Evolutionary conservation across 176 grass and related monocot genomes (phyloP).

Genomic region (Aegilops tauschii): DNA sequence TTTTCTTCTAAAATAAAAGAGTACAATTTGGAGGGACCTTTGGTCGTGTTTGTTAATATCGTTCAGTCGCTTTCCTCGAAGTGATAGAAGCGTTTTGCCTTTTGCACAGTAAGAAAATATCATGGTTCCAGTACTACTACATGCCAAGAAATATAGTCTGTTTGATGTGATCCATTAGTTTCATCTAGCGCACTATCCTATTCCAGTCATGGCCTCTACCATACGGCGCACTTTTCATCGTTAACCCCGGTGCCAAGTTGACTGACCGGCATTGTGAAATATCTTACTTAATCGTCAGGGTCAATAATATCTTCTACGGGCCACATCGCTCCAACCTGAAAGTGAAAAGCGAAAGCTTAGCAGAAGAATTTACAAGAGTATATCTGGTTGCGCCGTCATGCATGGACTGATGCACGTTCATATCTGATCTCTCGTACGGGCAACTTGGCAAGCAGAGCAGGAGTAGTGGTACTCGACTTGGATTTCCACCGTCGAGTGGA

Average conservation of each 20-base stretch:
- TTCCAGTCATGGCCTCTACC: no score
- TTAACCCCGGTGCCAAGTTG: no score
- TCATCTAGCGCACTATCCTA: neutral
- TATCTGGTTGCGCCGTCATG: neutral
- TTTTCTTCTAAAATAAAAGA: no score
- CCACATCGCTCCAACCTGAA: neutral
- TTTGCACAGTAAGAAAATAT: neutral
- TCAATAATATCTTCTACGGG: conserved; percentile 6
- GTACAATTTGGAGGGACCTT: neutral
- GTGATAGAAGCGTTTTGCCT: neutral
- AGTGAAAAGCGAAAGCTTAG: neutral
- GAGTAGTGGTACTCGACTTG: neutral
- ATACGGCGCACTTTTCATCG: no score
- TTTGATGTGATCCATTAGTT: neutral
- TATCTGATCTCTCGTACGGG: neutral
- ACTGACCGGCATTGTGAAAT: neutral
- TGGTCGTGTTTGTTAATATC: neutral
- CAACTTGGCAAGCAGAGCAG: neutral
- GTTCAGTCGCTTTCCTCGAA: neutral
- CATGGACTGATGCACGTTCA: neutral
- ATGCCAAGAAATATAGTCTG: neutral
- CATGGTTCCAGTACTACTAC: neutral
- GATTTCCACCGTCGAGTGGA: neutral
- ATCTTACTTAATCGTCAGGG: neutral
- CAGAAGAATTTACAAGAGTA: neutral